phyloP scores from a whole-genome alignment of 768 basidiomycete species.

The Lactarius evosmus region DNA sequence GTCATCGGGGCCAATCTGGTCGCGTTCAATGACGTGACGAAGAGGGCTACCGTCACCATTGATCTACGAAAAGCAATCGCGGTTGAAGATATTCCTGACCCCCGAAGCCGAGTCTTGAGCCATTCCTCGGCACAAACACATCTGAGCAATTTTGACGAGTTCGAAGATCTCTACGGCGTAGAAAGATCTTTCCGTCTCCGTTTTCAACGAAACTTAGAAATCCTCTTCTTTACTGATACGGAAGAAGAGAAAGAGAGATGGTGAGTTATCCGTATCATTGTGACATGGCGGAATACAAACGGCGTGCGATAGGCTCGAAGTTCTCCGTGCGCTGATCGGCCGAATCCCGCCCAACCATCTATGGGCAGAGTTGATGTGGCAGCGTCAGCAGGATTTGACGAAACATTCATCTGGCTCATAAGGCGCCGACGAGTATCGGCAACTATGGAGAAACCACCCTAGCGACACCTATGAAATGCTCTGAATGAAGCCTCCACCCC shows the following conservation, averaged over 20 bases:
- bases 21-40: conserved; percentile 91
- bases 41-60: conserved; percentile 85
- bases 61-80: conserved; percentile 79
- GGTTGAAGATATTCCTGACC: conserved; percentile 73
- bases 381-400: conserved; percentile 56
- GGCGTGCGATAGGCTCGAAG: conserved; percentile 63
- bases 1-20: conserved; percentile 83
- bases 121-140: conserved; percentile 41
- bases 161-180: conserved; percentile 62
- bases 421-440: background rate
- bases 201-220: conserved; percentile 75
- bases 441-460: background rate
- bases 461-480: conserved; percentile 25
- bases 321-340: conserved; percentile 79
- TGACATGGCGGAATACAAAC: background rate
- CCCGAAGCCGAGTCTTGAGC: conserved; percentile 44
- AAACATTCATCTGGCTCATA: conserved; percentile 25
- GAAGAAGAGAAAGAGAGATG: conserved; percentile 85
- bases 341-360: conserved; percentile 89
- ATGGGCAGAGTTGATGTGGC: conserved; percentile 91
- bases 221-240: conserved; percentile 88
- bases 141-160: conserved; percentile 49
- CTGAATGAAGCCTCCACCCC: background rate
- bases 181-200: conserved; percentile 82
- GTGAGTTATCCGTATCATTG: conserved; percentile 42